These are phyloP conservation scores for Dentipellis sp. DNA, from an alignment of 768 basidiomycete genomes.

Conservation along the genomic window DNA sequence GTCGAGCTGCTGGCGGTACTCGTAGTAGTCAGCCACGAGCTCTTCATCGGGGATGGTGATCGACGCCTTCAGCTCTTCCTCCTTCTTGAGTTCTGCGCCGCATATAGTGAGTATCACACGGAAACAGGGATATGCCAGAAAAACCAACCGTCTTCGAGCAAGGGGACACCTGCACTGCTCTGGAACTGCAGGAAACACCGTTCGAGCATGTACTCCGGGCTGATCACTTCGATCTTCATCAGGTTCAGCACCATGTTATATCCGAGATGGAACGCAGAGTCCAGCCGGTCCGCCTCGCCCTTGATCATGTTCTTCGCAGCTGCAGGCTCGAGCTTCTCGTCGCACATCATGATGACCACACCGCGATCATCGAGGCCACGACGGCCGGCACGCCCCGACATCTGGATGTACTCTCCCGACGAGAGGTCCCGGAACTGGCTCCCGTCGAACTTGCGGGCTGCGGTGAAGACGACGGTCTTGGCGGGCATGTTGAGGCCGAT, in stretches of 20 bases:
- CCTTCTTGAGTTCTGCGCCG: constrained; percentile 55
- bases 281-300: constrained; percentile 91
- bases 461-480: constrained; percentile 97
- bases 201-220: constrained; percentile 97
- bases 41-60: constrained; percentile 80
- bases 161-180: constrained; percentile 84
- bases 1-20: constrained; percentile 86
- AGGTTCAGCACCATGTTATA: constrained; percentile 99
- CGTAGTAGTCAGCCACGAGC: constrained; percentile 83
- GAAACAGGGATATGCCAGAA: neutral
- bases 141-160: constrained; percentile 67
- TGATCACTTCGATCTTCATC: constrained; percentile 97
- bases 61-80: constrained; percentile 55
- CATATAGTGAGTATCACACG: neutral
- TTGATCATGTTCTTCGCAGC: constrained; percentile 97
- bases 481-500: constrained; percentile 99
- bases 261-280: constrained; percentile 97
- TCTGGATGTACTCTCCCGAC: constrained; percentile 97
- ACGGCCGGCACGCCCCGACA: constrained; percentile 97
- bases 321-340: constrained; percentile 91
- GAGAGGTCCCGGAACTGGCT: constrained; percentile 89
- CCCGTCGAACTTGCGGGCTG: constrained; percentile 93
- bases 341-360: constrained; percentile 99
- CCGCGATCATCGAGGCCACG: constrained; percentile 97
- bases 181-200: constrained; percentile 99